Evolutionary conservation across 768 basidiomycete genomes (phyloP), one percentile per base, ranked within the genome.

Genomic region (Tricholoma sp.): DNA sequence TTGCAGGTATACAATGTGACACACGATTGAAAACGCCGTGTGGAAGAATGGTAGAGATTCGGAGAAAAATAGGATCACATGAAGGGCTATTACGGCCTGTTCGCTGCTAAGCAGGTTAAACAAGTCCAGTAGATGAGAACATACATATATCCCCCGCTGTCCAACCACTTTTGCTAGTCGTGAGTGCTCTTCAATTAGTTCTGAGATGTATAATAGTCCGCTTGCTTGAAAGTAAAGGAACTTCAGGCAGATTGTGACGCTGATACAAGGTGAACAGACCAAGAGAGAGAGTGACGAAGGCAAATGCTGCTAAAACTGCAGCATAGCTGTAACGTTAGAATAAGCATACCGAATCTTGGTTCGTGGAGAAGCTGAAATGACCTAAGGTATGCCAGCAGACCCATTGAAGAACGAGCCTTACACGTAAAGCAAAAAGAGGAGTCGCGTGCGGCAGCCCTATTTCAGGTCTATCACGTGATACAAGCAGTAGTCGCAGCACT

Each of bases 171-270:
- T 99, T 11, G 97, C 90, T 55, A 81, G 66, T 47, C 82, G 82
- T 11, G 93, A 86, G 68, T 96, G 88, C 68, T 98, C 96, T 70
- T 98, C 96, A 59, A 98, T 98, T 32, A 98, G 70, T 68, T 98
- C 96, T 1, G 95, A 94, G 32, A 96, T 75, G 78, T 96, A 98
- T 54, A 98, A 74, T 45, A 98, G 76, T 6, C 95, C 96, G 71
- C 91, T 95, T 50, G 96, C 96, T 96, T 68, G 11, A 57, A 20
- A 48, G 61, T 42, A 39, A 20, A 49, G 47, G 32, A 50, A 44
- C 33, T 29, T 54, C 12, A 49, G 58, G 20, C 28, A 48, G 42
- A 37, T 36, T 12, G 28, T 13, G 11, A 33, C 10, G 17, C 17
- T 13, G 6, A 57, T 36, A 13, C 12, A 50, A 37, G 33, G 17